Evolutionary conservation across 169 alveolate species (phyloP), one percentile per base, ranked within the genome.

Genomic region (Perkinsus chesapeaki): DNA sequence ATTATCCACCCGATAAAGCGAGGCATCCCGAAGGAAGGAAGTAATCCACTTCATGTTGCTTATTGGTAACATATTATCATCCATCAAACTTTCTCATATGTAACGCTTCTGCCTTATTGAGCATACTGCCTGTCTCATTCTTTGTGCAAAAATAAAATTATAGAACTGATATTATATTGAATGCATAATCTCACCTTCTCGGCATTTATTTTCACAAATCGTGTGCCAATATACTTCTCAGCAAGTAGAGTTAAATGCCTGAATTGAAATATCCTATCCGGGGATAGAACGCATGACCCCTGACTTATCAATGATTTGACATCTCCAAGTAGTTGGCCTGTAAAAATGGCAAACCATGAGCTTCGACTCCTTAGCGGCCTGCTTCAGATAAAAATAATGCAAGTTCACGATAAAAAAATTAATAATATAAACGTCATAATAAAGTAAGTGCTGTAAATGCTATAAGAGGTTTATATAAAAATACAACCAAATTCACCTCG

Each of bases 161-260:
- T 39, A 7, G 92, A 91, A 16, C n/a, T 5, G 60, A 23, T 39
- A 34, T 5, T 91, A 91, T 20, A 20, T 5, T 34, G 92, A 39
- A 91, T 23, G 36, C 60, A 60, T 27, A 96, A 96, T 3, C 93
- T 97, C 23, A 97, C 93, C 92, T 96, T 96, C 94, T 96, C 97
- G 5, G 97, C 97, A 94, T 96, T 95, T 37, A 96, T 96, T 94
- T 96, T 96, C 39, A 96, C 96, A 92, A 96, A 96, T 39, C 96
- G 94, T 37, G 97, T 95, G 43, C 94, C 96, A 39, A 94, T 39
- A 94, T 96, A 96, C 38, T 91, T 91, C 73, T 92, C 91, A 0
- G 97, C 96, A 38, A 96, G 93, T 82, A 92, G 95, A 34, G 48
- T 73, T n/a, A 96, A 73, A 73, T 96, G 97, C 31, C 82, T 60